Evolutionary conservation across 2,329 filamentous ascomycete genomes (phyloP), one percentile per base, ranked within the genome.

Genomic region (Purpureocillium lavendulum): DNA sequence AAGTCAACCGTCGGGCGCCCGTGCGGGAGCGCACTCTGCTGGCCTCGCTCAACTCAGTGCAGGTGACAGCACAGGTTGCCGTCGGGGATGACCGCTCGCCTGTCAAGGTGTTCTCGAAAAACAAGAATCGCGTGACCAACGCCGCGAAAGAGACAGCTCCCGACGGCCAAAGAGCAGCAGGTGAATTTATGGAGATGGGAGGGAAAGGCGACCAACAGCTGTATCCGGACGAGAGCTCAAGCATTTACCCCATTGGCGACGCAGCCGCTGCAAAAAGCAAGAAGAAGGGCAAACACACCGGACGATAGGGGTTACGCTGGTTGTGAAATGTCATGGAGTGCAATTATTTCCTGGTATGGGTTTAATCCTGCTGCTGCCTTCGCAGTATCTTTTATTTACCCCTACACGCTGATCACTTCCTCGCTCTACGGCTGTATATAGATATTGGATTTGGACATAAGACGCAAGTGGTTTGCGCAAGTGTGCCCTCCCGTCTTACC

Each of bases 1-100:
- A 92, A 49, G 89, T 98, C 57, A 80, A 83, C 18, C 84, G 83
- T 51, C 80, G 90, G 47, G 92, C 89, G 46, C 65, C 87, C 0
- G 69, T 75, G 18, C 80, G 92, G 12, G 86, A 97, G 63, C 80
- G 92, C 35, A 98, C 92, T 0, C 65, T 97, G 39, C 72, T 98
- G 30, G 83, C 84, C 51, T 80, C 75, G 36, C 76, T 94, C 60
- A 94, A 95, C 60, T 77, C 87, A 36, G 76, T 92, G 7, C 61
- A 71, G 38, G 55, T 77, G 16, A 59, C 67, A 39, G 64, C 55
- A 65, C 57, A 60, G 29, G 69, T 83, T 14, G 73, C 82, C 5
- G 65, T 75, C 15, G 67, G 71, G 16, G 64, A 73, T 35, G 66
- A 74, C 35, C 71, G 77, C 42, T 66, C 72, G 3, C 71, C 77